These are phyloP conservation scores for Gastrolobium bilobum DNA, from an alignment of 306 rosid species.

Conservation along the genomic window DNA sequence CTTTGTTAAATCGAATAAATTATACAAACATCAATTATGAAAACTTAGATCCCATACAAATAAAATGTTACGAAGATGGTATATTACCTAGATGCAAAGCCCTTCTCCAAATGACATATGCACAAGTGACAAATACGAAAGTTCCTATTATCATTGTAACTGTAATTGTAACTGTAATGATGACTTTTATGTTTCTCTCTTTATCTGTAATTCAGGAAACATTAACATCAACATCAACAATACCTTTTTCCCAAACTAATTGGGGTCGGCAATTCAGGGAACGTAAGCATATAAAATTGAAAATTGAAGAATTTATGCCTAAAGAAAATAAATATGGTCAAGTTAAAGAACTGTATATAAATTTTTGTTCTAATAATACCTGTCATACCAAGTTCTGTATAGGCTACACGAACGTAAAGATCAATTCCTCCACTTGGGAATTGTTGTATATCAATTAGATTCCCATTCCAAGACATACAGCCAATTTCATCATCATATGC, in stretches of 20 bases:
- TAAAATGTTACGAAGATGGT: neutral
- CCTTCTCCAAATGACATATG: conserved; percentile 39
- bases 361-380: too few relatives aligned
- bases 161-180: conserved; percentile 30
- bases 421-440: conserved; percentile 34
- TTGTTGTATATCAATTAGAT: conserved; percentile 42
- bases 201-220: neutral
- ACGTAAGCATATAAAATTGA: too few relatives aligned
- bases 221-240: too few relatives aligned
- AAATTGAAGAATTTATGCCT: neutral
- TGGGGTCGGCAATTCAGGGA: neutral
- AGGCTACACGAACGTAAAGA: conserved; percentile 46
- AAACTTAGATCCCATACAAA: neutral
- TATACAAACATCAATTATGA: neutral
- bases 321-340: neutral
- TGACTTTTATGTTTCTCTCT: neutral
- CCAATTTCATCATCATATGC: conserved; percentile 34
- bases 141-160: conserved; percentile 22
- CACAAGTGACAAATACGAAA: conserved; percentile 13
- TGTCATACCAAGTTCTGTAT: conserved; percentile 46
- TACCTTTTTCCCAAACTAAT: too few relatives aligned
- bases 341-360: neutral
- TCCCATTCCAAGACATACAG: conserved; percentile 47
- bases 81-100: conserved; percentile 14
- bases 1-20: neutral